Percentiles rank a stretch among this genome's conserved stretches.
Conservation (phyloP, 495 filamentous ascomycete species). For the Aspergillus mulundensis region DNA sequence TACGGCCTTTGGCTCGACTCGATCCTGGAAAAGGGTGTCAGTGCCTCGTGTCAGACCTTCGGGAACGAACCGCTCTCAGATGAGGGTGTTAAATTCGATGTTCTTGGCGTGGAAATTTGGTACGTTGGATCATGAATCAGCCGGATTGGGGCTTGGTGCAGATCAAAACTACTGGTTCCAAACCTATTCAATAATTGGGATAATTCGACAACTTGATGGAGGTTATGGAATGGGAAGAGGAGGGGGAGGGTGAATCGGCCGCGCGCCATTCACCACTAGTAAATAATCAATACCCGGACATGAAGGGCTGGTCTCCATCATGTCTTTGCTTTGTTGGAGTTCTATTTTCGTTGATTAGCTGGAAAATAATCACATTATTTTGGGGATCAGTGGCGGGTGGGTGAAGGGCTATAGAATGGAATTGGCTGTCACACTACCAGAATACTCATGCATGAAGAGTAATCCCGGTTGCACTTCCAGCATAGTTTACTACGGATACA, state of each 20-base stretch:
- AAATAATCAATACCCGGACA: conserved; percentile 19
- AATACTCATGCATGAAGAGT: background rate
- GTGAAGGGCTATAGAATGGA: background rate
- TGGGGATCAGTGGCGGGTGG: background rate
- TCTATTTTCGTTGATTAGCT: background rate
- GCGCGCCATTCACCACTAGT: background rate
- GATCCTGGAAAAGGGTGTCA: conserved; percentile 80
- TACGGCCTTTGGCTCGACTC: conserved; percentile 94
- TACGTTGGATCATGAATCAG: conserved; percentile 49
- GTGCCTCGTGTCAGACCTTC: conserved; percentile 79
- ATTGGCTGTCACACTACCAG: background rate
- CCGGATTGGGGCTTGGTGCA: background rate
- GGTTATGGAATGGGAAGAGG: background rate
- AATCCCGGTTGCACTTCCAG: background rate
- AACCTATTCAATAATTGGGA: too few relatives aligned
- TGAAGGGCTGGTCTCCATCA: conserved; percentile 21
- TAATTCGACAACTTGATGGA: too few relatives aligned
- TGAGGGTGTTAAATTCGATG: conserved; percentile 87
- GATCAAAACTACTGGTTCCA: background rate
- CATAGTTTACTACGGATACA: background rate
- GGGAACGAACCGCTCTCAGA: conserved; percentile 95
- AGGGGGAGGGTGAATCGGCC: too few relatives aligned
- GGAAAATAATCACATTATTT: background rate
- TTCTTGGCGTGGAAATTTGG: conserved; percentile 91
- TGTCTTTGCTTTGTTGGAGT: conserved; percentile 4